A percentile compares a stretch with the other conserved stretches of the same genome.
Evolutionary conservation across 148 eudicot genomes (phyloP).

Genomic region (Agrostemma githago): DNA sequence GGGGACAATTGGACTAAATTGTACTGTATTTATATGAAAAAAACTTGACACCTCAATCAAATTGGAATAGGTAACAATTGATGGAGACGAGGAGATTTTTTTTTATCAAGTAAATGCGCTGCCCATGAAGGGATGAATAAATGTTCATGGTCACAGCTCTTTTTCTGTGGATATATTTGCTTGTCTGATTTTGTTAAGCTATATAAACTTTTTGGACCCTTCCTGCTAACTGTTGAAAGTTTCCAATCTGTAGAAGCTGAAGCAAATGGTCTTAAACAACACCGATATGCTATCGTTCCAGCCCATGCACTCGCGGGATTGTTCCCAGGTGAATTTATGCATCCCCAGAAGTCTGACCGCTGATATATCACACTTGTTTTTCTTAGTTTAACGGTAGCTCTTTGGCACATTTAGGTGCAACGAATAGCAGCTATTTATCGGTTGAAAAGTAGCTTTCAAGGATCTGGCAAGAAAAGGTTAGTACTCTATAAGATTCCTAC

Average conservation of each 20-base stretch:
- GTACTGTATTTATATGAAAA: not conserved
- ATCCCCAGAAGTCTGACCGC: not conserved
- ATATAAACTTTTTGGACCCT: conserved; percentile 4
- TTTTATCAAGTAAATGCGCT: not conserved
- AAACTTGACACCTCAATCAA: not conserved
- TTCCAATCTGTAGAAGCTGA: conserved; percentile 57
- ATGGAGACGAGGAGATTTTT: not conserved
- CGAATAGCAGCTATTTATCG: conserved; percentile 81
- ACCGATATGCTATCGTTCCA: conserved; percentile 60
- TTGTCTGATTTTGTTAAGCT: not conserved
- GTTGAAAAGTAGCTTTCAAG: conserved; percentile 57
- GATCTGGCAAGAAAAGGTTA: conserved; percentile 87
- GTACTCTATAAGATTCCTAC: conserved; percentile 5
- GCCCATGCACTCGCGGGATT: conserved; percentile 77
- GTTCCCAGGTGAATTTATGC: conserved; percentile 63
- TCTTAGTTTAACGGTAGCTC: not conserved
- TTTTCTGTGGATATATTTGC: not conserved
- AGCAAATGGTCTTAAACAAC: conserved; percentile 61
- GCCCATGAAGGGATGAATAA: conserved; percentile 1
- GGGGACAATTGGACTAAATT: not conserved
- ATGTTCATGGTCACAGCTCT: not conserved
- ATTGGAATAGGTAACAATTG: not conserved
- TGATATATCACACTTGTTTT: not conserved
- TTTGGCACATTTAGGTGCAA: conserved; percentile 50
- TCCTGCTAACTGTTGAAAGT: conserved; percentile 17